These are phyloP conservation scores for Diaporthe ampelina DNA, from an alignment of 2,329 filamentous ascomycete species.

Conservation along the genomic window DNA sequence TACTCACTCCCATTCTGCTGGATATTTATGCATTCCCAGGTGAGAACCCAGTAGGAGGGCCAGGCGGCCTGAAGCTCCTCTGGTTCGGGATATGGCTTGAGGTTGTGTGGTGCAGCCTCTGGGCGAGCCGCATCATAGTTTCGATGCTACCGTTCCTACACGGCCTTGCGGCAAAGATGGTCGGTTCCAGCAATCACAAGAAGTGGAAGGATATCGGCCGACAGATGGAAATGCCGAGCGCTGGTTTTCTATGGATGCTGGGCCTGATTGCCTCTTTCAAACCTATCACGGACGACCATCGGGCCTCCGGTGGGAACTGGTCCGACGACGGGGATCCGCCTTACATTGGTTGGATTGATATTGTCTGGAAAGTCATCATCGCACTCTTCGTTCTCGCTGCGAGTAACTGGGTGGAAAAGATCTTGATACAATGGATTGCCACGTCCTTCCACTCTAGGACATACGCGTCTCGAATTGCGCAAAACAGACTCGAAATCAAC, in stretches of 20 bases:
- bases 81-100: conserved; percentile 98
- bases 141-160: conserved; percentile 64
- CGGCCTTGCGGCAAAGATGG: conserved; percentile 73
- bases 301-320: conserved; percentile 49
- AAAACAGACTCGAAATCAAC: conserved; percentile 91
- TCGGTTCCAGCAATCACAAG: conserved; percentile 86
- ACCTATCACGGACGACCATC: conserved; percentile 79
- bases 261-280: conserved; percentile 88
- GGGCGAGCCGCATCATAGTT: conserved; percentile 76
- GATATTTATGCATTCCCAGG: conserved; percentile 53
- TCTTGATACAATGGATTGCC: conserved; percentile 94
- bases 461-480: conserved; percentile 89
- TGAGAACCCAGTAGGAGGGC: conserved; percentile 66
- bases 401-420: conserved; percentile 91
- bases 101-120: conserved; percentile 91
- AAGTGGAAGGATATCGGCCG: conserved; percentile 94
- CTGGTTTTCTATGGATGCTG: conserved; percentile 93
- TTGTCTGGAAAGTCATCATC: conserved; percentile 88
- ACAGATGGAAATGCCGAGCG: conserved; percentile 86
- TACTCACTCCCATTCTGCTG: conserved; percentile 61
- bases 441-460: conserved; percentile 93
- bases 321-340: conserved; percentile 60
- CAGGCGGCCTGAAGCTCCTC: conserved; percentile 81
- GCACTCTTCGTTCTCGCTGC: conserved; percentile 83
- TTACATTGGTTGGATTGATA: conserved; percentile 77